Evolutionary conservation across 331 rosid genomes (phyloP), one percentile per base, ranked within the genome.

Genomic region (Malus hybrid): DNA sequence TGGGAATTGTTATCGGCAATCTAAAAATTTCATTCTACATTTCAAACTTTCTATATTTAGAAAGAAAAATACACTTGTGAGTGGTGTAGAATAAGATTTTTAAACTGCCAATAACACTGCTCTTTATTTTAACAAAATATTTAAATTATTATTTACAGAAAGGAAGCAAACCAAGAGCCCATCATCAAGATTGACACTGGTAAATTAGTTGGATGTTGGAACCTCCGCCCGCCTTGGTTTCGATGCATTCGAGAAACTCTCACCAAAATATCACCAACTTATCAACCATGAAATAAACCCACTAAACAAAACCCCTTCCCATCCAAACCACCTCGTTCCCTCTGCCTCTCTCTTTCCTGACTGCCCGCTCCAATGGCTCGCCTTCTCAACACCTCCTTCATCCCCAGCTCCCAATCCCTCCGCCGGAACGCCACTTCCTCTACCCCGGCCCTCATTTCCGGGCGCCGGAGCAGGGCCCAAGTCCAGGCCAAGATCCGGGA

Each of bases 401-500:
- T 88, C 60, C 79, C 93, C 42, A 69, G 88, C 56, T 71, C 88
- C 32, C 60, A 85, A n/a, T 2, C 84, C 46, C 82, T 88, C 78
- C 82, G 91, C 80, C 86, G 84, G 67, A 29, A 2, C 34, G 67
- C 77, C 39, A 34, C 55, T 67, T 68, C 57, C 62, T 29, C 39
- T 73, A 3, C 39, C 67, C 36, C 57, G 1, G 19, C 66, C 42
- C 81, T 68, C 34, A 18, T 82, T 52, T 31, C 64, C 16, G 48
- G 70, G 14, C 80, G 29, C 69, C 80, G 80, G 31, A 20, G 48
- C 54, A 66, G 88, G 3, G 1, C 74, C 29, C 78, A 27, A 12
- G 84, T 88, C 11, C 86, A 85, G 3, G 97, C 98, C 29, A 93
- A 88, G 92, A 89, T 93, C 88, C 90, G 97, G 2, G 98, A 93